These are phyloP conservation scores for Picea glauca DNA, from an alignment of 75 land plant species.

Conservation along the genomic window DNA sequence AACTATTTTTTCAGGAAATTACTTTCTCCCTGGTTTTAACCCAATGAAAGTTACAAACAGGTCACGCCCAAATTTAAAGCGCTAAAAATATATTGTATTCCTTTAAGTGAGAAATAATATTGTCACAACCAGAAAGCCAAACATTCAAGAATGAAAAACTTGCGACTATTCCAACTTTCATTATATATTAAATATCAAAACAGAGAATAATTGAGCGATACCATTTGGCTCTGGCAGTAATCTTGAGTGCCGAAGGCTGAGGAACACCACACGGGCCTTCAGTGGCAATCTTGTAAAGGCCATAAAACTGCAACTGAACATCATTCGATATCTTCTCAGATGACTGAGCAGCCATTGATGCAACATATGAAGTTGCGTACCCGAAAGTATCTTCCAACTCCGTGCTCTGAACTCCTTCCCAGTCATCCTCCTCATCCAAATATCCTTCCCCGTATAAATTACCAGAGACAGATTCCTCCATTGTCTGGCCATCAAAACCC, in stretches of 20 bases:
- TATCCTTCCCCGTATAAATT: not conserved
- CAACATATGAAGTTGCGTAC: conserved; percentile 81
- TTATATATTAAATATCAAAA: too few species aligned
- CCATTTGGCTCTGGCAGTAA: conserved; percentile 96
- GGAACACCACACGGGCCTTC: conserved; percentile 88
- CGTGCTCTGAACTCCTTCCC: conserved; percentile 97
- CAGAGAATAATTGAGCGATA: conserved; percentile 18
- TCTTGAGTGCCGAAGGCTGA: conserved; percentile 81
- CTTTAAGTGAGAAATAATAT: too few species aligned
- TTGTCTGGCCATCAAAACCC: not conserved
- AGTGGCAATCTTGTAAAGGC: conserved; percentile 93
- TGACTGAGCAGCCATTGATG: conserved; percentile 48
- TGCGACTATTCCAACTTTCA: too few species aligned
- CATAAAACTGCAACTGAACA: conserved; percentile 86
- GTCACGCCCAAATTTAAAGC: not conserved
- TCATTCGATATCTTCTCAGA: conserved; percentile 72
- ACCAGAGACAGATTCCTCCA: conserved; percentile 4
- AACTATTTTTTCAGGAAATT: too few species aligned
- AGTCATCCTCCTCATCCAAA: conserved; percentile 44
- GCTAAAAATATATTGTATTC: not conserved
- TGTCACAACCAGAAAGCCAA: too few species aligned
- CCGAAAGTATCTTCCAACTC: conserved; percentile 87
- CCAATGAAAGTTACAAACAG: too few species aligned
- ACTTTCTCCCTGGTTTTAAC: too few species aligned
- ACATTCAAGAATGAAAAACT: too few species aligned